Conservation (phyloP, 1,139 yeast genomes). For the Lodderomyces oxycetoniae region DNA sequence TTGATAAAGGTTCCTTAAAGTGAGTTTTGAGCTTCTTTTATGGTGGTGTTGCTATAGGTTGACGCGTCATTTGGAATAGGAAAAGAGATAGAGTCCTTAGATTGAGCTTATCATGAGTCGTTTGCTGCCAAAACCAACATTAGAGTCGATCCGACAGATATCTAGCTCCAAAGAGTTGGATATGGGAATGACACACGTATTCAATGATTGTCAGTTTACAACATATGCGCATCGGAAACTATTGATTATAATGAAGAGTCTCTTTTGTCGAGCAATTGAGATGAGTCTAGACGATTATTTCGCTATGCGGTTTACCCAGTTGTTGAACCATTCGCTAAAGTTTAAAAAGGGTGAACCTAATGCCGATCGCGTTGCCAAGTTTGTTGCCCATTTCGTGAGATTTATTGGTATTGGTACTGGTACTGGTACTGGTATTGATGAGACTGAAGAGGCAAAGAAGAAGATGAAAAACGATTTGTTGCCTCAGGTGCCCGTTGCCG, state of each 20-base stretch:
- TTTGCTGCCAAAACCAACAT: constrained; percentile 15
- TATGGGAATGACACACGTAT: constrained; percentile 57
- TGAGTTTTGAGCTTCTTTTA: too few species aligned
- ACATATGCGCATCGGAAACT: constrained; percentile 76
- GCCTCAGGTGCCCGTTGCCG: constrained; percentile 15
- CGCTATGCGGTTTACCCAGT: constrained; percentile 51
- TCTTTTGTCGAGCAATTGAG: constrained; percentile 53
- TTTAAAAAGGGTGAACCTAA: constrained; percentile 65
- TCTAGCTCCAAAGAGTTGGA: constrained; percentile 25
- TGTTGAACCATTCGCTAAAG: constrained; percentile 62
- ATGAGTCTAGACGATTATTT: constrained; percentile 56
- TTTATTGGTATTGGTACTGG: constrained; percentile 16
- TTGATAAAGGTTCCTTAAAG: too few species aligned
- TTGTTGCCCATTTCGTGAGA: constrained; percentile 64
- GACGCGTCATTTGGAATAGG: too few species aligned
- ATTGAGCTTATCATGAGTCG: constrained; percentile 1
- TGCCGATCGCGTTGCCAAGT: constrained; percentile 76
- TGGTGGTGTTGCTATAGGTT: too few species aligned
- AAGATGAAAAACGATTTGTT: constrained; percentile 6
- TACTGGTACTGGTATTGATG: constrained; percentile 15
- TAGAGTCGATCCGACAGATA: constrained; percentile 21
- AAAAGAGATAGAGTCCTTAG: not conserved
- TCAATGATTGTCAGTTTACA: constrained; percentile 75
- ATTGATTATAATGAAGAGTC: constrained; percentile 54
- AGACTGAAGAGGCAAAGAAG: constrained; percentile 13